These are phyloP conservation scores for Mediolabrus comicus DNA, from an alignment of 108 stramenopile species.

Conservation along the genomic window DNA sequence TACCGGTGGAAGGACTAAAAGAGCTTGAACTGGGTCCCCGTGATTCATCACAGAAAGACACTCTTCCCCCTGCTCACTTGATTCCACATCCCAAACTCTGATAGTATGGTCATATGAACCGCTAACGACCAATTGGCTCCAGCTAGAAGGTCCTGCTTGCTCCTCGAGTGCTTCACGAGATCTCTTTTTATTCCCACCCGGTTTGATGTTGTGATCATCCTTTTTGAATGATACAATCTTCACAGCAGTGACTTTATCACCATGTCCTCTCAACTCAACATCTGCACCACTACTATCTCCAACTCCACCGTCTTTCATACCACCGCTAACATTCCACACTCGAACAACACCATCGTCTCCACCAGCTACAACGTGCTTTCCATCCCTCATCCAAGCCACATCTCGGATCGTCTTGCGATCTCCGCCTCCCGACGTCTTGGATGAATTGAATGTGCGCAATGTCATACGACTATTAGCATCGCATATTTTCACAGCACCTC, in stretches of 20 bases:
- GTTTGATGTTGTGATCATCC: constrained; percentile 6
- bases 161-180: not conserved
- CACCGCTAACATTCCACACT: constrained; percentile 61
- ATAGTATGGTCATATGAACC: constrained; percentile 88
- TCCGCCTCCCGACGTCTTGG: constrained; percentile 23
- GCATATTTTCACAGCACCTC: constrained; percentile 64
- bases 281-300: constrained; percentile 34
- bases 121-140: constrained; percentile 58
- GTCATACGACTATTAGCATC: constrained; percentile 71
- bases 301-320: constrained; percentile 16
- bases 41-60: constrained; percentile 73
- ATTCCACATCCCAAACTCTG: constrained; percentile 76
- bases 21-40: constrained; percentile 79
- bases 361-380: constrained; percentile 60
- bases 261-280: constrained; percentile 68
- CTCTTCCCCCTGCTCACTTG: constrained; percentile 39
- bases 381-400: constrained; percentile 72
- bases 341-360: constrained; percentile 53
- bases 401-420: constrained; percentile 52
- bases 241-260: constrained; percentile 54
- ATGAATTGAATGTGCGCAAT: constrained; percentile 57
- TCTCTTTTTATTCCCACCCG: not conserved
- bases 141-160: constrained; percentile 9
- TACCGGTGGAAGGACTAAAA: constrained; percentile 55
- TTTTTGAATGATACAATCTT: constrained; percentile 26